Evolutionary conservation across 768 basidiomycete genomes (phyloP), one percentile per base, ranked within the genome.

Genomic region (Polyporus arcularius): DNA sequence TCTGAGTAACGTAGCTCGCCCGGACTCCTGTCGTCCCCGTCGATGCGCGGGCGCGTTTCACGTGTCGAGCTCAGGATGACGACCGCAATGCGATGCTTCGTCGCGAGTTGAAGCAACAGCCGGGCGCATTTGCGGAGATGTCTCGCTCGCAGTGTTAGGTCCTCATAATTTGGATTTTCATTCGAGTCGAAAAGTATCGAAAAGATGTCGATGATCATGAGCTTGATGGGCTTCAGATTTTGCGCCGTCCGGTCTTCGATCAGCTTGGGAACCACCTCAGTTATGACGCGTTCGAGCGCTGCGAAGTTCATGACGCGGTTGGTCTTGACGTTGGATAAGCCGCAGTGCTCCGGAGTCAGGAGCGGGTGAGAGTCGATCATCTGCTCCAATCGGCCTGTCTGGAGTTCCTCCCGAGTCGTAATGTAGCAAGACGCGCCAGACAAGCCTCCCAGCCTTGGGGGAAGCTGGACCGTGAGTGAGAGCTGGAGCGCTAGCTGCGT

Each of bases 401-500:
- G 87, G 2, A 96, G 82, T 16, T 74, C 80, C 4, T 87, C 81
- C 3, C 87, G 87, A 31, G 91, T 87, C 14, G 89, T 89, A 62
- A 96, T 74, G 73, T 91, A 94, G 70, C 90, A 92, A 1, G 87
- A 76, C 1, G 89, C 85, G 38, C 89, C 92, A 10, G 70, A 76
- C 31, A 89, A 72, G 21, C 88, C 91, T 9, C 85, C 85, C 4
- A 78, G 73, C 46, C 72, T 69, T 48, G 21, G 67, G 26, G 90
- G 85, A 0, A 92, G 79, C 70, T 98, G 96, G 0, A 91, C 89
- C 21, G 83, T 78, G 32, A 96, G 76, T 4, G 92, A 85, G 18
- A 94, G 81, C 65, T 96, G 94, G 14, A 99, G 79, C 4, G 90
- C 91, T 4, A 98, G 74, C 67, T 98, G 95, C 0, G 94, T 94